Base-by-base conservation (phyloP, 495 filamentous ascomycete genomes). In the Chaetomidium leptoderma region DNA sequence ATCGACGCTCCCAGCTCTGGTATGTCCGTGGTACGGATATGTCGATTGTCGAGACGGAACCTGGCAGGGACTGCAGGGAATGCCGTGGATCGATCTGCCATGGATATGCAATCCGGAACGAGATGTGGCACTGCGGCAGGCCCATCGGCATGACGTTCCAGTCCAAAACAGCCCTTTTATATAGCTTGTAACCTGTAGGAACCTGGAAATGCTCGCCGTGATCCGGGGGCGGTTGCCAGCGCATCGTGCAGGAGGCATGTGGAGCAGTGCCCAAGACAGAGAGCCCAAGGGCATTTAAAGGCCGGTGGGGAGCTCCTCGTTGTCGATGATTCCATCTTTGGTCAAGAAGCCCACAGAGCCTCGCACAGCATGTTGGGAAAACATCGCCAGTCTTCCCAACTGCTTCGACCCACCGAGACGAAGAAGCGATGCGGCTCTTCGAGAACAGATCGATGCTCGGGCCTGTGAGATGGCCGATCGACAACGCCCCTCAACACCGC, bases 231-330 rank as follows among this genome's bases (percentile, higher is more conserved):
- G 54, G 26, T n/a, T 72, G 70, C 70, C 70, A 72, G 65, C 68
- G 66, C 70, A 72, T 71, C 70, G 62, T 72, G 70, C 70, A 72
- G 68, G 52, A 64, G 48, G 40, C 42, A 62, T 58, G 68, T 65
- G 66, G 67, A 71, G 66, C 62, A 60, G 52, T 27, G 53, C 51
- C 57, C 47, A 60, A 60, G 29, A 19, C 55, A 27, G 10, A 8
- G 26, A 49, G 48, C 30, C 24, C 30, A n/a, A 45, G 59, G 59
- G 58, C 52, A 65, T 67, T 66, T 67, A 68, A 69, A 64, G 63
- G 19, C 45, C 43, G 42, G 24, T n/a, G 17, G 42, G 56, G 36
- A 19, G 26, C 29, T 55, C 29, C 32, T 45, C 21, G 33, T 16
- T 21, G 37, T 33, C 10, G 17, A 35, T 29, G 17, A 11, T 19